Percentiles rank a stretch among this genome's conserved stretches.
phyloP scores from a whole-genome alignment of 1,284 basidiomycete species.

The Cystobasidiaceae sp. region DNA sequence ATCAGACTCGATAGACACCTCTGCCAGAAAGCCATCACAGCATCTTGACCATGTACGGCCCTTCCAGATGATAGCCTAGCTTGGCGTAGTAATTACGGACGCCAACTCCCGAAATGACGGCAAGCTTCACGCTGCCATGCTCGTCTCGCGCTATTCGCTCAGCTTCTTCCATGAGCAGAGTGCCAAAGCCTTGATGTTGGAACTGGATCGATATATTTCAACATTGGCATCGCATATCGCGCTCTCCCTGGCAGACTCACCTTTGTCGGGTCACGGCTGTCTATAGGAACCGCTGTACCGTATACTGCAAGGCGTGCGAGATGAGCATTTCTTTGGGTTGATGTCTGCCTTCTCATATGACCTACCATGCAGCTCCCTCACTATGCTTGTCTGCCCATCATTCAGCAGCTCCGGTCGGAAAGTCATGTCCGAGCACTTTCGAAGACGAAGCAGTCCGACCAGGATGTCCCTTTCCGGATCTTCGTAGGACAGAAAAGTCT shows the following conservation, averaged over 20 bases:
- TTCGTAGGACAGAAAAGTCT: slow-evolving; percentile 98
- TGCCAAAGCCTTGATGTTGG: slow-evolving; percentile 97
- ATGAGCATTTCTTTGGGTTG: too few relatives aligned
- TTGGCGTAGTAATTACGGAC: slow-evolving; percentile 40
- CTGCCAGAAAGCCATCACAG: slow-evolving; percentile 34
- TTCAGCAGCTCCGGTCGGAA: slow-evolving; percentile 88
- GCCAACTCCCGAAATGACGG: slow-evolving; percentile 82
- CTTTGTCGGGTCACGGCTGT: slow-evolving; percentile 93
- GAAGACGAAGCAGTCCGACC: slow-evolving; percentile 81
- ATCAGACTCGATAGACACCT: background rate
- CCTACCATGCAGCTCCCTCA: slow-evolving; percentile 65
- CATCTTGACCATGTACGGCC: slow-evolving; percentile 92
- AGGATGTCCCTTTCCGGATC: slow-evolving; percentile 96
- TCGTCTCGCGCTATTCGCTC: slow-evolving; percentile 97
- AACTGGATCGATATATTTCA: slow-evolving; percentile 52
- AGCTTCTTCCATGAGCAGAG: slow-evolving; percentile 97
- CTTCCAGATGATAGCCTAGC: slow-evolving; percentile 67
- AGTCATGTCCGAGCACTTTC: slow-evolving; percentile 95
- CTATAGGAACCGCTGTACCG: slow-evolving; percentile 94
- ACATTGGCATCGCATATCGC: background rate
- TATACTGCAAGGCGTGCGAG: slow-evolving; percentile 77
- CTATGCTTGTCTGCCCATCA: slow-evolving; percentile 80
- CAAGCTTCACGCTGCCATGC: slow-evolving; percentile 88
- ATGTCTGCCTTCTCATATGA: too few relatives aligned
- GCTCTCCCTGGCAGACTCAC: slow-evolving; percentile 7